phyloP scores from a whole-genome alignment of 2,329 filamentous ascomycete species.

The Teratosphaeriaceae sp. region DNA sequence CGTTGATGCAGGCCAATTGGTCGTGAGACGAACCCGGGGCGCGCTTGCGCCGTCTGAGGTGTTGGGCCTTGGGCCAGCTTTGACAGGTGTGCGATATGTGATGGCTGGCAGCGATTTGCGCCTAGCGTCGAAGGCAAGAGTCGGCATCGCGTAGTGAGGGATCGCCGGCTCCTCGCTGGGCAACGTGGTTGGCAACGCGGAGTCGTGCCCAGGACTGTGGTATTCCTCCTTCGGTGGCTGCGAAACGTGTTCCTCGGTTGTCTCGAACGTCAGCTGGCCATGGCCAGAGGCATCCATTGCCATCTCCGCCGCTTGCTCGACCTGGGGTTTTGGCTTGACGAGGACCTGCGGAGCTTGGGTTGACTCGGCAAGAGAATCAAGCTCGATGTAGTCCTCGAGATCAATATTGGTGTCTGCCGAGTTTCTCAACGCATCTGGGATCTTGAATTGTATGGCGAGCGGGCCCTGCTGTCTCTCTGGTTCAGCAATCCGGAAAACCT shows the following conservation, averaged over 20 bases:
- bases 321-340: too few species aligned
- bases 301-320: not conserved
- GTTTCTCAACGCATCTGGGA: not conserved
- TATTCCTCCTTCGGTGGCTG: too few species aligned
- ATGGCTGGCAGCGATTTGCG: constrained; percentile 27
- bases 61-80: constrained; percentile 14
- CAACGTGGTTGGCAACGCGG: too few species aligned
- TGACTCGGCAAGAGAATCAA: constrained; percentile 17
- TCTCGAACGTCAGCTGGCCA: too few species aligned
- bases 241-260: too few species aligned
- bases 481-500: not conserved
- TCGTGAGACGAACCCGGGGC: constrained; percentile 9
- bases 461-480: not conserved
- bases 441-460: not conserved
- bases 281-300: not conserved
- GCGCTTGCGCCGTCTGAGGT: constrained; percentile 26
- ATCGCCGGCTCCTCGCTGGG: constrained; percentile 1
- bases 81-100: constrained; percentile 12
- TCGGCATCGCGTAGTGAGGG: constrained; percentile 28
- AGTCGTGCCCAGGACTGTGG: too few species aligned
- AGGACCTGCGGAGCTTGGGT: constrained; percentile 9
- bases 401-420: constrained; percentile 14
- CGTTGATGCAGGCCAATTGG: not conserved
- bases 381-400: constrained; percentile 26
- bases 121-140: constrained; percentile 24